Conservation (phyloP, 352 stramenopile genomes). For the Phytopythium sindhum region DNA sequence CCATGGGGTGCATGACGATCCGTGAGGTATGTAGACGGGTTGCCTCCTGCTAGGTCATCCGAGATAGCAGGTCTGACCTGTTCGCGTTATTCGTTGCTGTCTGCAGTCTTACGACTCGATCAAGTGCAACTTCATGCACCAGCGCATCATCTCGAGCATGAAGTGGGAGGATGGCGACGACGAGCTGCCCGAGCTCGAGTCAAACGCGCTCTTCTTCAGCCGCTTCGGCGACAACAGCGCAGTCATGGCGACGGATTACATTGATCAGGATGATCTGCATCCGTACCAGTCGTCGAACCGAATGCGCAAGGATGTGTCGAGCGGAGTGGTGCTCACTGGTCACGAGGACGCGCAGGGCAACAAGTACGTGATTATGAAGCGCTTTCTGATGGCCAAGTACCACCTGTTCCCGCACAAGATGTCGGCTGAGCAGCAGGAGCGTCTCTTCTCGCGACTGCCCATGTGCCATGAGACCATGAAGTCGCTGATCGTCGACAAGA, state of each 20-base stretch:
- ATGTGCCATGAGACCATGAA: constrained; percentile 63
- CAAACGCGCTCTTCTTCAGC: constrained; percentile 67
- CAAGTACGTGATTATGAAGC: constrained; percentile 77
- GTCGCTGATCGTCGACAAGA: constrained; percentile 44
- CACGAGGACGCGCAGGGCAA: constrained; percentile 59
- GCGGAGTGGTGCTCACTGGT: constrained; percentile 62
- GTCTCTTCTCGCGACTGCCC: constrained; percentile 60
- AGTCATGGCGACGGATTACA: constrained; percentile 70
- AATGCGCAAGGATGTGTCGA: constrained; percentile 77
- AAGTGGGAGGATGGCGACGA: constrained; percentile 48
- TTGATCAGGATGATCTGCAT: constrained; percentile 76
- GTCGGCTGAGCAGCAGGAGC: constrained; percentile 51
- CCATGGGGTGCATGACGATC: constrained; percentile 60
- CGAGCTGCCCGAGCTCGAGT: constrained; percentile 66
- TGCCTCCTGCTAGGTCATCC: neutral
- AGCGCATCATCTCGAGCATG: constrained; percentile 75
- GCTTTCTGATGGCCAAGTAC: constrained; percentile 75
- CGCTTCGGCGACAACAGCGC: constrained; percentile 58
- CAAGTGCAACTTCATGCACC: constrained; percentile 80
- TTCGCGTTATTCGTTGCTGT: neutral
- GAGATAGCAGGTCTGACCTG: neutral
- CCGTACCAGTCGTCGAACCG: constrained; percentile 63
- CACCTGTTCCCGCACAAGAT: constrained; percentile 80
- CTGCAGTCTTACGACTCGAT: constrained; percentile 61
- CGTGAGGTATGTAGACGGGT: constrained; percentile 27